Conservation (phyloP, 352 stramenopile species). For the Globisporangium megalacanthum region DNA sequence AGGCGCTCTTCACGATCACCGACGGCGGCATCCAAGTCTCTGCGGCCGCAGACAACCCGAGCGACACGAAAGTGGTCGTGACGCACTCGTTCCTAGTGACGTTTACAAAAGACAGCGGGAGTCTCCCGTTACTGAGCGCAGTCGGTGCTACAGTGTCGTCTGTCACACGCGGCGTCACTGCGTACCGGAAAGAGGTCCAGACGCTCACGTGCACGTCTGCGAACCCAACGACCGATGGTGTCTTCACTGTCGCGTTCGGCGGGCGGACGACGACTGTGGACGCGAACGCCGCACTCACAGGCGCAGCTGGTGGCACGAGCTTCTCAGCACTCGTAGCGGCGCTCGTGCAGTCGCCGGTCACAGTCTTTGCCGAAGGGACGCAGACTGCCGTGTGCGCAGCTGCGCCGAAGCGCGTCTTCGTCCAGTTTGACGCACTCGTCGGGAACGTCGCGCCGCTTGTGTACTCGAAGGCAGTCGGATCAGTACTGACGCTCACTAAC, state of each 20-base stretch:
- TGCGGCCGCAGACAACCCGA: constrained; percentile 25
- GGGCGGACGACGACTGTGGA: constrained; percentile 29
- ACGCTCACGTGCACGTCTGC: constrained; percentile 60
- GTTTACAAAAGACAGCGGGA: constrained; percentile 49
- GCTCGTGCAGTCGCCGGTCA: constrained; percentile 33
- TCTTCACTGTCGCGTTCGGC: constrained; percentile 57
- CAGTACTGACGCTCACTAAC: constrained; percentile 28
- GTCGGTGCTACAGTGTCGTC: constrained; percentile 27
- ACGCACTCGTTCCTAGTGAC: constrained; percentile 58
- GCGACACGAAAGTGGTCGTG: constrained; percentile 23
- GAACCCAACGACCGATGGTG: constrained; percentile 24
- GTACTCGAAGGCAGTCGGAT: constrained; percentile 24
- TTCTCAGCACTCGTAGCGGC: constrained; percentile 24
- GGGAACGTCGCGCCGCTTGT: constrained; percentile 56
- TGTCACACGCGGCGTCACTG: constrained; percentile 31
- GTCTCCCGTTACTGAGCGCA: constrained; percentile 32
- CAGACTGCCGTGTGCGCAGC: constrained; percentile 49
- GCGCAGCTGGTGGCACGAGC: constrained; percentile 13
- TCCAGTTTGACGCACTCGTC: constrained; percentile 59
- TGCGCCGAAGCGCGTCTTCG: constrained; percentile 48
- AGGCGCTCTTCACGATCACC: constrained; percentile 80
- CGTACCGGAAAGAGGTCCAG: constrained; percentile 70
- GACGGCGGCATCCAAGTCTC: constrained; percentile 68
- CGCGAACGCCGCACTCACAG: constrained; percentile 39
- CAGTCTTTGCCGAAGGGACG: constrained; percentile 28